Evolutionary conservation across 768 basidiomycete genomes (phyloP), one percentile per base, ranked within the genome.

Genomic region (Tephrocybe sp.): DNA sequence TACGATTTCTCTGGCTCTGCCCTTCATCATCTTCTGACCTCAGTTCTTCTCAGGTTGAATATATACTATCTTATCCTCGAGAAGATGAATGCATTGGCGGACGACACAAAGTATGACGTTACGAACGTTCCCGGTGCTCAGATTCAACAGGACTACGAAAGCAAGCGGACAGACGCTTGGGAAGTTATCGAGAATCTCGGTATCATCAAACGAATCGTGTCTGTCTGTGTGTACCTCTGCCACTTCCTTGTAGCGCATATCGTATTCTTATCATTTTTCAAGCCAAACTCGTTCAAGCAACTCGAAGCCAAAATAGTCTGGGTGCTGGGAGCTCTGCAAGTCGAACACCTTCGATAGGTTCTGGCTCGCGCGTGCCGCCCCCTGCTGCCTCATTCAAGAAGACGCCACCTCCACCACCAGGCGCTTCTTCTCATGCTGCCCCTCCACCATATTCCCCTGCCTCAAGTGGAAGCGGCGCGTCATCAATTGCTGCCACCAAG

Each of bases 31-130:
- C 37, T 41, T 14, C 30, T 24, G 14, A 43, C 36, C 11, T 45
- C 36, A 17, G 44, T 25, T 24, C 42, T 45, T 53, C 43, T 18
- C 56, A 96, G 93, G 70, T 75, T 96, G 59, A 96, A 97, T 68
- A 86, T 95, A 52, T 95, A 85, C 73, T 98, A 98, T 70, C 75
- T 97, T 50, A 83, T 98, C 65, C 77, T 97, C 53, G 97, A 99
- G 72, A 98, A 95, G 75, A 75, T 98, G 72, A 88, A 90, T 65
- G 79, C 81, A 32, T 98, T 95, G 62, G 83, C 90, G 1, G 86
- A 85, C 54, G 83, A 81, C 44, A 78, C 80, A 45, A 92, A 88
- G 62, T 94, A 87, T 67, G 85, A 89, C 52, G 71, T 89, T 33
- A 67, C 83, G 41, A 87, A 84, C 51, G 66, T 81, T 17, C 72